phyloP scores from a whole-genome alignment of 2,329 filamentous ascomycete species.

The Fusarium pseudograminearum region DNA sequence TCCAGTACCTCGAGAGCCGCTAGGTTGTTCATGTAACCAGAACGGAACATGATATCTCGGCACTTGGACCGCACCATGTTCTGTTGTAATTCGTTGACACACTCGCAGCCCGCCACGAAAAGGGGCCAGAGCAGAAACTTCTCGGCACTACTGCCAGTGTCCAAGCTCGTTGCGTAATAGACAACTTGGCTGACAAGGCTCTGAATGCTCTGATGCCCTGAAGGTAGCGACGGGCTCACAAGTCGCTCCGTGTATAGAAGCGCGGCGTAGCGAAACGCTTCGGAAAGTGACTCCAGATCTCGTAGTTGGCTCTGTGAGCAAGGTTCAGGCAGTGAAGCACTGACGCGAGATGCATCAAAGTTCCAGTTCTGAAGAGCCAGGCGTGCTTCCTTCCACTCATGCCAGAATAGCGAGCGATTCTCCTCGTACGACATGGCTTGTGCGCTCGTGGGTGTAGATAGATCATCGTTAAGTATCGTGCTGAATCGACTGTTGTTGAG shows the following conservation, averaged over 20 bases:
- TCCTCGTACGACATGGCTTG: slow-evolving; percentile 66
- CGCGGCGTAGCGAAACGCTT: slow-evolving; percentile 90
- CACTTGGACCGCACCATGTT: slow-evolving; percentile 83
- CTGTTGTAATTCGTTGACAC: slow-evolving; percentile 83
- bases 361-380: slow-evolving; percentile 84
- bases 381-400: slow-evolving; percentile 85
- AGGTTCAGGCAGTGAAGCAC: slow-evolving; percentile 62
- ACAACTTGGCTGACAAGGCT: slow-evolving; percentile 84
- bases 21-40: slow-evolving; percentile 93
- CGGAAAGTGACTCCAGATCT: slow-evolving; percentile 85
- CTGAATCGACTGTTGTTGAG: slow-evolving; percentile 72
- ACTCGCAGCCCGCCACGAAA: slow-evolving; percentile 91
- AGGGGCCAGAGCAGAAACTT: slow-evolving; percentile 95
- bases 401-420: slow-evolving; percentile 78
- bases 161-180: slow-evolving; percentile 83
- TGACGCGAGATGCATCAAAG: slow-evolving; percentile 69
- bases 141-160: slow-evolving; percentile 77
- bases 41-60: slow-evolving; percentile 86
- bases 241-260: slow-evolving; percentile 91
- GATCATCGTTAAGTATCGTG: slow-evolving; percentile 66
- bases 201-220: slow-evolving; percentile 82
- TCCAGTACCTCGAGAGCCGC: slow-evolving; percentile 88
- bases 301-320: slow-evolving; percentile 72
- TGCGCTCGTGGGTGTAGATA: slow-evolving; percentile 58
- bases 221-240: slow-evolving; percentile 79